These are phyloP conservation scores for Tylopilus balloui DNA, from an alignment of 768 basidiomycete species.

Conservation along the genomic window DNA sequence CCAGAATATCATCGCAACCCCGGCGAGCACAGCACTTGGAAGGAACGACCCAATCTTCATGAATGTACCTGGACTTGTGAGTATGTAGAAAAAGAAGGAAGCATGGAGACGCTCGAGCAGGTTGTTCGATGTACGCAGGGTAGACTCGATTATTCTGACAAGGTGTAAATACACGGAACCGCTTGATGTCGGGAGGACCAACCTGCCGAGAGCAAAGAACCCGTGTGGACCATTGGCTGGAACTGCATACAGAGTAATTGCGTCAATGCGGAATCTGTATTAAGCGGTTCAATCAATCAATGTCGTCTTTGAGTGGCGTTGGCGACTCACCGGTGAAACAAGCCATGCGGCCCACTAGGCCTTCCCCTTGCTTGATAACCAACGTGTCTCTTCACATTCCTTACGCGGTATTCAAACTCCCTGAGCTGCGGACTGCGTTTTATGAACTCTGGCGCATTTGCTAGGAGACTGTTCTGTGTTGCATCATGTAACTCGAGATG, in stretches of 20 bases:
- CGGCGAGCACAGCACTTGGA: constrained; percentile 81
- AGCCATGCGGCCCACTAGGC: constrained; percentile 84
- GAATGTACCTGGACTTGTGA: constrained; percentile 53
- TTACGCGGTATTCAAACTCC: constrained; percentile 54
- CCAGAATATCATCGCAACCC: constrained; percentile 78
- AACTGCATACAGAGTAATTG: constrained; percentile 83
- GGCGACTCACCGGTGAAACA: constrained; percentile 73
- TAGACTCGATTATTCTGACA: constrained; percentile 75
- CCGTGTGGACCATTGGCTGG: constrained; percentile 92
- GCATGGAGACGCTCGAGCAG: constrained; percentile 94
- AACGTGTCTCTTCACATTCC: constrained; percentile 66
- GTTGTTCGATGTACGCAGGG: constrained; percentile 88
- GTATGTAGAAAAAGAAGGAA: constrained; percentile 94
- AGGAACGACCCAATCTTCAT: constrained; percentile 89
- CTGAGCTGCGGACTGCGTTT: constrained; percentile 41
- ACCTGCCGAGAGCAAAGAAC: constrained; percentile 90
- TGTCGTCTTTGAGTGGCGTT: not conserved
- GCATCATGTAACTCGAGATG: constrained; percentile 52
- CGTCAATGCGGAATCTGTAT: constrained; percentile 86
- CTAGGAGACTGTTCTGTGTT: constrained; percentile 31
- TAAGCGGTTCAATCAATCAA: not conserved
- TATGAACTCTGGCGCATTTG: constrained; percentile 46
- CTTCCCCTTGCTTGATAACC: constrained; percentile 72
- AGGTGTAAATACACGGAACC: not conserved
- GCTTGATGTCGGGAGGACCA: constrained; percentile 20